These are phyloP conservation scores for Nemania serpens DNA, from an alignment of 2,329 filamentous ascomycete genomes.

Conservation along the genomic window DNA sequence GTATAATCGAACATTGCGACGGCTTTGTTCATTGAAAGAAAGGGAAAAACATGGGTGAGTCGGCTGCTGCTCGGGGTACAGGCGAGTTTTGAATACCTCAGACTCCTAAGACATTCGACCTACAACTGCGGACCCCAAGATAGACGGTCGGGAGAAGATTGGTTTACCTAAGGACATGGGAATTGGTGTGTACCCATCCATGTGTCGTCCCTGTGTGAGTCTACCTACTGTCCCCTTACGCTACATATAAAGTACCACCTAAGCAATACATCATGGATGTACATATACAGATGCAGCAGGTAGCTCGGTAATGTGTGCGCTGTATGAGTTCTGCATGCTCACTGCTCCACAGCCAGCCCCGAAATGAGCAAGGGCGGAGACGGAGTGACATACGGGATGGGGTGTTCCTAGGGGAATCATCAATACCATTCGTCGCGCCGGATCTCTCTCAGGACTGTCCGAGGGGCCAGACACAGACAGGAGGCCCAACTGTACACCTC, in stretches of 20 bases:
- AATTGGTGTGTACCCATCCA: slow-evolving; percentile 25
- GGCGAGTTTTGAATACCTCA: slow-evolving; percentile 43
- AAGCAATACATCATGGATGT: too few species aligned
- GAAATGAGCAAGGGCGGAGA: slow-evolving; percentile 22
- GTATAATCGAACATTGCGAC: slow-evolving; percentile 59
- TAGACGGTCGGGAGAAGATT: slow-evolving; percentile 29
- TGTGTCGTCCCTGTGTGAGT: slow-evolving; percentile 2
- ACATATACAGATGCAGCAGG: too few species aligned
- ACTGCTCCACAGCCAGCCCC: slow-evolving; percentile 17
- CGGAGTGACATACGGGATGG: not conserved
- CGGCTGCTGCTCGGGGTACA: slow-evolving; percentile 40
- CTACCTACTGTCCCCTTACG: not conserved
- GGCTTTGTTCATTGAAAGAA: slow-evolving; percentile 53
- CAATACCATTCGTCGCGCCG: not conserved
- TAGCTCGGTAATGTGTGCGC: slow-evolving; percentile 16
- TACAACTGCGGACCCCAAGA: slow-evolving; percentile 28
- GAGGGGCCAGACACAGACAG: not conserved
- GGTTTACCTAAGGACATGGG: slow-evolving; percentile 15
- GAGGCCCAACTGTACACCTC: not conserved
- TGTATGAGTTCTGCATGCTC: slow-evolving; percentile 27
- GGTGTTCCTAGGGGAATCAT: slow-evolving; percentile 4
- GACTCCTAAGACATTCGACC: too few species aligned
- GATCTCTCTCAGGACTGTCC: not conserved
- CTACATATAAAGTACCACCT: slow-evolving; percentile 5
- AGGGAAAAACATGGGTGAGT: slow-evolving; percentile 42